These are phyloP conservation scores for Chaetomium globosum DNA, from an alignment of 2,329 filamentous ascomycete species.

Conservation along the genomic window DNA sequence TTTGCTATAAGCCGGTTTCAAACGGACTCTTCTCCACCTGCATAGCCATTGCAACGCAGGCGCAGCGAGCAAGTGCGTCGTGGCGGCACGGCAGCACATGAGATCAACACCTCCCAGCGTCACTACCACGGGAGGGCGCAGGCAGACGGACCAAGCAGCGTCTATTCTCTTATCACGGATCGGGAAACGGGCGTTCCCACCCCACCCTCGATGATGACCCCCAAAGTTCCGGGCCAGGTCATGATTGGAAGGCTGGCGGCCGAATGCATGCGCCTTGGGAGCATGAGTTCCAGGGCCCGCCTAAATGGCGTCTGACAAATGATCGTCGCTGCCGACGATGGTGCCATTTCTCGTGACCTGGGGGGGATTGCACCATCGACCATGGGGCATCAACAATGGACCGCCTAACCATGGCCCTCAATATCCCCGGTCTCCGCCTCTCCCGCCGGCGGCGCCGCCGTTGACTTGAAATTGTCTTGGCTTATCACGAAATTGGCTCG, in stretches of 20 bases:
- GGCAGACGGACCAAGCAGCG: conserved; percentile 30
- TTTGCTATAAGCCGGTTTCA: conserved; percentile 6
- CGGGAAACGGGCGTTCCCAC: conserved; percentile 25
- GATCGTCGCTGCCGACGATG: conserved; percentile 49
- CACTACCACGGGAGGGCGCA: conserved; percentile 9
- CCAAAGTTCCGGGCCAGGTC: conserved; percentile 30
- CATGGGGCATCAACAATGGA: conserved; percentile 37
- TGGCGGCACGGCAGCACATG: conserved; percentile 19
- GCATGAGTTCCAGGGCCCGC: conserved; percentile 29
- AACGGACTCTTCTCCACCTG: neutral
- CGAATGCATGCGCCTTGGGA: conserved; percentile 34
- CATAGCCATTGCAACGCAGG: conserved; percentile 20
- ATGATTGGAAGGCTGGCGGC: conserved; percentile 40
- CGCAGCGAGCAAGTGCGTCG: conserved; percentile 28
- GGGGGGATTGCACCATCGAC: conserved; percentile 38
- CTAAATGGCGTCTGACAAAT: conserved; percentile 49
- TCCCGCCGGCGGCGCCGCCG: conserved; percentile 33
- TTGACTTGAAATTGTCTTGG: conserved; percentile 36
- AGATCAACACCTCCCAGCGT: conserved; percentile 21
- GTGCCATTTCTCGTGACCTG: conserved; percentile 64
- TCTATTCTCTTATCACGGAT: conserved; percentile 34
- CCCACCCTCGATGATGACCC: conserved; percentile 29
- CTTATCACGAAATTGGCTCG: conserved; percentile 39
- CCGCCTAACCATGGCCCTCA: conserved; percentile 27
- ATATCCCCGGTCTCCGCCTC: conserved; percentile 36